A percentile compares a stretch with the other conserved stretches of the same genome.
Conservation (phyloP, 1,139 yeast species). For the Meyerozyma smithsonii region DNA sequence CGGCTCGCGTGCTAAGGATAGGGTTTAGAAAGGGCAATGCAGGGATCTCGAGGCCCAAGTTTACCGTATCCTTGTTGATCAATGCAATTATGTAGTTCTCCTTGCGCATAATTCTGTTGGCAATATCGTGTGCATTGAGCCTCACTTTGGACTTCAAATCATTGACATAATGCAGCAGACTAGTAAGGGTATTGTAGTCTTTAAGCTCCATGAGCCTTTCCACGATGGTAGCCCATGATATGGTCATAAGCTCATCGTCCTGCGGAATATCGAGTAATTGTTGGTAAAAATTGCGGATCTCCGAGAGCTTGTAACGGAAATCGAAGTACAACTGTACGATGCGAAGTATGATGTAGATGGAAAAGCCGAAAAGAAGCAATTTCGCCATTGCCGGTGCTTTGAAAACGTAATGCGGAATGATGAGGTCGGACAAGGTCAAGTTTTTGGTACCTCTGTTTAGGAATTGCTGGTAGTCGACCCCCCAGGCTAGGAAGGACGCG, state of each 20-base stretch:
- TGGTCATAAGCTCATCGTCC: constrained; percentile 77
- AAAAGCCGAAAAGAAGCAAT: constrained; percentile 58
- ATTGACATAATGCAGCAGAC: constrained; percentile 29
- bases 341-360: constrained; percentile 51
- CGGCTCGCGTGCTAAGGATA: constrained; percentile 28
- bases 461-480: constrained; percentile 60
- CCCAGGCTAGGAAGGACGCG: constrained; percentile 76
- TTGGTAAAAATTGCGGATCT: constrained; percentile 59
- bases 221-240: constrained; percentile 90
- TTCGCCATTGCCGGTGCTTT: constrained; percentile 49
- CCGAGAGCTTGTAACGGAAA: constrained; percentile 48
- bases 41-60: constrained; percentile 37
- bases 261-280: constrained; percentile 67
- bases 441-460: constrained; percentile 20
- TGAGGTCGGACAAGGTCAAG: constrained; percentile 41
- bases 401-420: constrained; percentile 58
- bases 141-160: constrained; percentile 68
- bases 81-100: constrained; percentile 91
- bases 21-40: constrained; percentile 35
- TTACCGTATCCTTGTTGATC: constrained; percentile 72
- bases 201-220: constrained; percentile 67
- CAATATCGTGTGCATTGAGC: constrained; percentile 89
- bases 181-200: constrained; percentile 73
- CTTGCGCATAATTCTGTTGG: constrained; percentile 91
- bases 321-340: constrained; percentile 56